Evolutionary conservation across 2,329 filamentous ascomycete species (phyloP), one percentile per base, ranked within the genome.

Genomic region (Coniochaeta sp.): DNA sequence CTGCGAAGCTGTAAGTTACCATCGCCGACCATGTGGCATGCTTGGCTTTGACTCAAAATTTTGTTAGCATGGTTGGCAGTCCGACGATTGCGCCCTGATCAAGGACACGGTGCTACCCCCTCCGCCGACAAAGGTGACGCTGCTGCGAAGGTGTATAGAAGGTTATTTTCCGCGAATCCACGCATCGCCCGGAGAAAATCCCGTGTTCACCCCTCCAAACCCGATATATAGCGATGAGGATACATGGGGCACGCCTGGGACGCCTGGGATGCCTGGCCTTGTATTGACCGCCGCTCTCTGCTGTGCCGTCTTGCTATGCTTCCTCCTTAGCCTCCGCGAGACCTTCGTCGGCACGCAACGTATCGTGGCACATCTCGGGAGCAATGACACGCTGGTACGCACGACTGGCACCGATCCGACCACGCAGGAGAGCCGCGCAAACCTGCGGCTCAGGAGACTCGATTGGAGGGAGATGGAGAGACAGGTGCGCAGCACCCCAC

Each of bases 1-100:
- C 24, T 63, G 60, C 50, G 60, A 63, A 28, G 52, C 57, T 47
- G 62, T 63, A 63, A 3, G 62, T 63, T 14, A 59, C 10, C 22
- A 22, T 30, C 26, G 3, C 47, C 42, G 10, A 14, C 34, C 34
- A 12, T 3, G 3, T 36, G 34, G 9, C 9, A 36, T 14, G 19
- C 42, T 26, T 26, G 14, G 26, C 38, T 22, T 12, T 44, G 14
- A 12, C 34, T 36, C 2, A 52, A 17, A 4, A 47, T 17, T 4
- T 19, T 10, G 5, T 26, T 30, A 52, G 47, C 47, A 52, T 14
- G 12, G n/a, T 12, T 52, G 47, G 47, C 7, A 47, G 22, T 17
- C 42, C 2, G 19, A 47, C 19, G 42, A 19, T 4, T 47, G 42
- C 19, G 14, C n/a, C 16, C n/a, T 14, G n/a, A 3, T 47, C 4